phyloP scores from a whole-genome alignment of 2,329 filamentous ascomycete genomes.

The Phialemonium atrogriseum region DNA sequence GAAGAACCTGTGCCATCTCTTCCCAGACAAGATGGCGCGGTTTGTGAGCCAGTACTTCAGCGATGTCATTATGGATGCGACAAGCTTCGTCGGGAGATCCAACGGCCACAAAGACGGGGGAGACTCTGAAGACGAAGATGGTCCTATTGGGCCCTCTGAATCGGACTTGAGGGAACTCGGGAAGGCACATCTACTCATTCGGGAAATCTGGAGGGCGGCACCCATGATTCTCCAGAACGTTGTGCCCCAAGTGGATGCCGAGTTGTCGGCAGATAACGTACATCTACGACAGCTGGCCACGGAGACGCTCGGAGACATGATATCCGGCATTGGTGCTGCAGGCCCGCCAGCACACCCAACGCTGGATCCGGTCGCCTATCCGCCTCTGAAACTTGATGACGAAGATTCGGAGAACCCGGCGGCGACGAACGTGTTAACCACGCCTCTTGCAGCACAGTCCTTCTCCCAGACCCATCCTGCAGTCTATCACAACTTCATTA shows the following conservation, averaged over 20 bases:
- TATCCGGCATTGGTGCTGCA: conserved; percentile 85
- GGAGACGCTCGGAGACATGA: conserved; percentile 90
- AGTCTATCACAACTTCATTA: conserved; percentile 78
- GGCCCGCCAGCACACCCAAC: conserved; percentile 66
- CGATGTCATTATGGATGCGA: conserved; percentile 88
- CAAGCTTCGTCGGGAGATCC: conserved; percentile 44
- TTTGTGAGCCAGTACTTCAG: conserved; percentile 96
- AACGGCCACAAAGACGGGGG: conserved; percentile 52
- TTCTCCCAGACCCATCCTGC: conserved; percentile 75
- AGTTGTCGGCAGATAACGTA: conserved; percentile 82
- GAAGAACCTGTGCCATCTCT: conserved; percentile 83
- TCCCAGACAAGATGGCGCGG: conserved; percentile 87
- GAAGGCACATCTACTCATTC: conserved; percentile 82
- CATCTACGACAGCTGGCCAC: conserved; percentile 81
- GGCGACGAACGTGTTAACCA: conserved; percentile 62
- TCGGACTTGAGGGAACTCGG: conserved; percentile 79
- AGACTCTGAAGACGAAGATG: conserved; percentile 56
- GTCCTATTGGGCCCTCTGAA: conserved; percentile 58
- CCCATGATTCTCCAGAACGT: conserved; percentile 87
- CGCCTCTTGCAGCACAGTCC: conserved; percentile 77
- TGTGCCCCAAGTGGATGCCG: conserved; percentile 85
- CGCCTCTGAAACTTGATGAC: conserved; percentile 59
- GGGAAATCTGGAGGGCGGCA: conserved; percentile 89
- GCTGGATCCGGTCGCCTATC: conserved; percentile 78
- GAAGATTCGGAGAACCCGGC: conserved; percentile 42